Conservation (phyloP, 331 rosid species). For the Prunus yedoensis region DNA sequence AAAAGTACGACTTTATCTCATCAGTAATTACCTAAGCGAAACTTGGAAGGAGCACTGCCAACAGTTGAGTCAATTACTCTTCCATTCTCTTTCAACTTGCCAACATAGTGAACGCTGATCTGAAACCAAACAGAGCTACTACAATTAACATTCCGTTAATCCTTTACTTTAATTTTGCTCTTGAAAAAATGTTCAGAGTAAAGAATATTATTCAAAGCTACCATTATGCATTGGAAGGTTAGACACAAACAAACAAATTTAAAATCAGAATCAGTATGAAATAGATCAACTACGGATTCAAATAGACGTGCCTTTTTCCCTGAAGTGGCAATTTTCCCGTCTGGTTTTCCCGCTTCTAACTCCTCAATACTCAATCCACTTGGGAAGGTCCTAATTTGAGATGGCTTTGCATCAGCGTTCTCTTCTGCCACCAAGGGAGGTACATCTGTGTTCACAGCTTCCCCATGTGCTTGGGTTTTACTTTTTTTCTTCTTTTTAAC, state of each 20-base stretch:
- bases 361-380: slow-evolving; percentile 60
- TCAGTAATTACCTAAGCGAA: slow-evolving; percentile 68
- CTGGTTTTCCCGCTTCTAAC: slow-evolving; percentile 55
- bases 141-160: slow-evolving; percentile 8
- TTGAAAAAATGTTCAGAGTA: not conserved
- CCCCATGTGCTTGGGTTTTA: slow-evolving; percentile 40
- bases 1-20: slow-evolving; percentile 12
- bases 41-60: slow-evolving; percentile 53
- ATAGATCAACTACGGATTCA: not conserved
- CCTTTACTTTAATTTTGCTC: not conserved
- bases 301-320: slow-evolving; percentile 63
- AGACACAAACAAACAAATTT: not conserved
- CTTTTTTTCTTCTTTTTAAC: slow-evolving; percentile 59
- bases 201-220: not conserved
- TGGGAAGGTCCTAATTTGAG: slow-evolving; percentile 47
- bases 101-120: slow-evolving; percentile 61
- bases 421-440: slow-evolving; percentile 32
- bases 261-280: not conserved
- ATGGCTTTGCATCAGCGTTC: slow-evolving; percentile 26
- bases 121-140: slow-evolving; percentile 43
- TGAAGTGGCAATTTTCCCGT: slow-evolving; percentile 60
- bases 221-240: not conserved
- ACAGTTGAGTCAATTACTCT: slow-evolving; percentile 50
- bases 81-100: slow-evolving; percentile 63
- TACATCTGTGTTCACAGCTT: slow-evolving; percentile 28